Conservation (phyloP, 2,329 filamentous ascomycete species). For the Epichloe brachyelytri region DNA sequence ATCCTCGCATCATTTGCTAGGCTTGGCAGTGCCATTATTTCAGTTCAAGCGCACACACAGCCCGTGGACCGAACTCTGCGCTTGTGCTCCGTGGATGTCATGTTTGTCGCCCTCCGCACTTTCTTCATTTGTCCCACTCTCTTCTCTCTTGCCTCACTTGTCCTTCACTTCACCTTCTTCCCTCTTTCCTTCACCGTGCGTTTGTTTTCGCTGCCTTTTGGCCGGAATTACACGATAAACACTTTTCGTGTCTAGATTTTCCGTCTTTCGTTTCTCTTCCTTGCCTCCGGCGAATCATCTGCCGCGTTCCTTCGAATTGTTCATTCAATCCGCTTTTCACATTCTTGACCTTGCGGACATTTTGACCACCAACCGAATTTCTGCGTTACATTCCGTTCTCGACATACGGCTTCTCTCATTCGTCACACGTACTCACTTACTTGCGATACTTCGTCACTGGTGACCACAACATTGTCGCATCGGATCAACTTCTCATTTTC, state of each 20-base stretch:
- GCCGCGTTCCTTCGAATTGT: neutral
- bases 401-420: neutral
- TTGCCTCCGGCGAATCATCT: neutral
- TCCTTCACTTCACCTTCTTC: neutral
- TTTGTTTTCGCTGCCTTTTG: neutral
- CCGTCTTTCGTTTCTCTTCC: neutral
- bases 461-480: conserved; percentile 2
- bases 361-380: neutral
- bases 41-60: too few species aligned
- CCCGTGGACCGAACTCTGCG: too few species aligned
- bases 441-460: conserved; percentile 3
- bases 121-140: neutral
- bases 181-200: neutral
- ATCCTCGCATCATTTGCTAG: too few species aligned
- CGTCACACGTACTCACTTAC: neutral
- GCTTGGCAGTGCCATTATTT: too few species aligned
- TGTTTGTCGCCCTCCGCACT: neutral
- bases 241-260: neutral
- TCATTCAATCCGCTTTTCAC: conserved; percentile 1
- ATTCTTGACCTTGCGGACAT: conserved; percentile 3
- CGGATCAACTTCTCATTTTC: neutral
- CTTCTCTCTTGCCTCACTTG: neutral
- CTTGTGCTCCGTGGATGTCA: neutral
- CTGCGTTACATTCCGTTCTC: conserved; percentile 4
- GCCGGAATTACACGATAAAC: neutral